A percentile compares a stretch with the other conserved stretches of the same genome.
These are phyloP conservation scores for Shiraia bambusicola DNA, from an alignment of 2,329 filamentous ascomycete genomes.

Conservation along the genomic window DNA sequence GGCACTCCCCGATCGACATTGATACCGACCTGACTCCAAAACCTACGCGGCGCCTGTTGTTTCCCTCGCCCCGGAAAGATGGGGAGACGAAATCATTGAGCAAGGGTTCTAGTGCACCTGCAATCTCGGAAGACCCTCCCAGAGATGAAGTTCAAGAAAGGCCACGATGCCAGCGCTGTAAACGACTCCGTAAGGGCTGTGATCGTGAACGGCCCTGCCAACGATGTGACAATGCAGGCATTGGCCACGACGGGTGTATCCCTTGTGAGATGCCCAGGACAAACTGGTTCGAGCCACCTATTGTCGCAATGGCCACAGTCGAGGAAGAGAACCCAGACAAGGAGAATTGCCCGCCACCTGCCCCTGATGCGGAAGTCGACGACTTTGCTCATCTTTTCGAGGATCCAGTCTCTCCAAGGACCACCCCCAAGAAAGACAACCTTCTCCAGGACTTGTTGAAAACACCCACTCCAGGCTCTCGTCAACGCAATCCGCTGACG, in stretches of 20 bases:
- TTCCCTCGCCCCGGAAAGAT: constrained; percentile 72
- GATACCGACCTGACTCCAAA: constrained; percentile 57
- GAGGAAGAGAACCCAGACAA: constrained; percentile 50
- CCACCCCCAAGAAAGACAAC: constrained; percentile 60
- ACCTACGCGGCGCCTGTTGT: constrained; percentile 70
- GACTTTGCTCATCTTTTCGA: constrained; percentile 68
- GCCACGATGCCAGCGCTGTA: constrained; percentile 29
- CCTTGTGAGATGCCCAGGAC: constrained; percentile 18
- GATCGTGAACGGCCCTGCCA: constrained; percentile 31
- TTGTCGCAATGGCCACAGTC: constrained; percentile 10
- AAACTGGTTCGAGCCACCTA: constrained; percentile 20
- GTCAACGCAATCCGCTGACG: constrained; percentile 40
- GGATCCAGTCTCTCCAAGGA: constrained; percentile 60
- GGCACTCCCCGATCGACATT: constrained; percentile 52
- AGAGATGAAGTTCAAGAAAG: constrained; percentile 19
- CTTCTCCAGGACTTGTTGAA: constrained; percentile 51
- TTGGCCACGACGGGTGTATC: constrained; percentile 25
- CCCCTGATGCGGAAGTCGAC: constrained; percentile 45
- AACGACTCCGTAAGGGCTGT: constrained; percentile 24
- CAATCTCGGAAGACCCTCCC: constrained; percentile 5
- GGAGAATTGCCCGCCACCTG: constrained; percentile 55
- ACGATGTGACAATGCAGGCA: constrained; percentile 22
- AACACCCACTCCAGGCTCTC: constrained; percentile 47
- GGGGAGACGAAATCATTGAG: constrained; percentile 63
- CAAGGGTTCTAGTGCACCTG: constrained; percentile 42